These are phyloP conservation scores for Podaxis sp. DNA, from an alignment of 768 basidiomycete species.

Conservation along the genomic window DNA sequence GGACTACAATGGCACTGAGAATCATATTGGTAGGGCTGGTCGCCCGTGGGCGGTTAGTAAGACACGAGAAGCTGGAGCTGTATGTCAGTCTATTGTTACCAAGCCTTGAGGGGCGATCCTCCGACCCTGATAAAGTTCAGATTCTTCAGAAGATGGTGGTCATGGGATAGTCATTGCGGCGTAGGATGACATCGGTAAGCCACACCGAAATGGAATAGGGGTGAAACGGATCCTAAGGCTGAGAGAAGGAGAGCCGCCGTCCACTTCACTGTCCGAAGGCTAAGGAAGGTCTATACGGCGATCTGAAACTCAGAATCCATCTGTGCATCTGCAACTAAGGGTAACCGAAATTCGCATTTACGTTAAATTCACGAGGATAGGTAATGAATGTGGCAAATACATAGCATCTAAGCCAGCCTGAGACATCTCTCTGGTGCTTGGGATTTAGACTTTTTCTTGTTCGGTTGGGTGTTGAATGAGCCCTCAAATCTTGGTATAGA, in stretches of 20 bases:
- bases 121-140: conserved; percentile 6
- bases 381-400: neutral
- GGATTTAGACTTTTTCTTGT: conserved; percentile 7
- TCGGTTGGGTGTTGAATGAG: conserved; percentile 1
- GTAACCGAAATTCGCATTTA: neutral
- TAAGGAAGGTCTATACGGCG: neutral
- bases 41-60: neutral
- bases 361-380: neutral
- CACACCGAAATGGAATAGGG: neutral
- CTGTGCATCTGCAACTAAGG: neutral
- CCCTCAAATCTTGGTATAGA: neutral
- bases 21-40: neutral
- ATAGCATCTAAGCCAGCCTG: neutral
- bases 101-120: neutral
- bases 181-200: neutral
- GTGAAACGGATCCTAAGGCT: neutral
- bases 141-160: neutral
- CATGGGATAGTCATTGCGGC: conserved; percentile 10
- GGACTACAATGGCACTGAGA: neutral
- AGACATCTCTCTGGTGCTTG: neutral
- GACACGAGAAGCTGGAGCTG: neutral
- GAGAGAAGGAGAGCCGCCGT: neutral
- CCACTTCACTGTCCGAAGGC: neutral
- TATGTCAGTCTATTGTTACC: neutral
- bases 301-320: neutral